phyloP scores from a whole-genome alignment of 805 yeast species.

The Cyberlindnera xishuangbannaensis region DNA sequence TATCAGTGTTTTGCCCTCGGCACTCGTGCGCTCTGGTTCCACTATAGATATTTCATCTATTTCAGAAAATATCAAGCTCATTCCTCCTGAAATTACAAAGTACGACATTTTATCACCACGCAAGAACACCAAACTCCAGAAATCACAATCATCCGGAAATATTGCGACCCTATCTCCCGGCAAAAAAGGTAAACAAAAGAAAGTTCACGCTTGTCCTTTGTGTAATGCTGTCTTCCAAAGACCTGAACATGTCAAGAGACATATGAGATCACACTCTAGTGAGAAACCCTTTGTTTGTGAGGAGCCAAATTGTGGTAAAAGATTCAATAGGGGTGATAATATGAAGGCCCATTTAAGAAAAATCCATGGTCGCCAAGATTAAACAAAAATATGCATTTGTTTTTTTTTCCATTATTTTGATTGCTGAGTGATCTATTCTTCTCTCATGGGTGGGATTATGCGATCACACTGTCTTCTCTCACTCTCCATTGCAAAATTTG shows the following conservation, averaged over 20 bases:
- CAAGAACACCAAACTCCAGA: conserved; percentile 10
- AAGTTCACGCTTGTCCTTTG: conserved; percentile 59
- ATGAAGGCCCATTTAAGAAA: conserved; percentile 73
- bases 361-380: conserved; percentile 59
- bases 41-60: conserved; percentile 45
- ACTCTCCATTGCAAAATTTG: no score
- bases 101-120: conserved; percentile 24
- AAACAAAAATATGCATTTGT: conserved; percentile 25
- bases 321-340: conserved; percentile 74
- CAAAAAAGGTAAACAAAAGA: conserved; percentile 46
- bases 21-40: conserved; percentile 39
- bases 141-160: conserved; percentile 19
- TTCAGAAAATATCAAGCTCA: conserved; percentile 6
- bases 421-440: no score
- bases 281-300: conserved; percentile 73
- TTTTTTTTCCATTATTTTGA: conserved; percentile 19
- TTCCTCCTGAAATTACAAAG: conserved; percentile 21
- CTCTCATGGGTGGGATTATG: no score
- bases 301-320: conserved; percentile 55
- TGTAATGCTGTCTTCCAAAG: conserved; percentile 57
- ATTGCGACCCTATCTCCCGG: conserved; percentile 24
- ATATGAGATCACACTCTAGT: conserved; percentile 68
- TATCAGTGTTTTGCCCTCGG: neutral
- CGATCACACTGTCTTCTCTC: no score
- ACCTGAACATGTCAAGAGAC: conserved; percentile 74